Base-by-base conservation (phyloP, 75 land plant genomes). In the Larix kaempferi region DNA sequence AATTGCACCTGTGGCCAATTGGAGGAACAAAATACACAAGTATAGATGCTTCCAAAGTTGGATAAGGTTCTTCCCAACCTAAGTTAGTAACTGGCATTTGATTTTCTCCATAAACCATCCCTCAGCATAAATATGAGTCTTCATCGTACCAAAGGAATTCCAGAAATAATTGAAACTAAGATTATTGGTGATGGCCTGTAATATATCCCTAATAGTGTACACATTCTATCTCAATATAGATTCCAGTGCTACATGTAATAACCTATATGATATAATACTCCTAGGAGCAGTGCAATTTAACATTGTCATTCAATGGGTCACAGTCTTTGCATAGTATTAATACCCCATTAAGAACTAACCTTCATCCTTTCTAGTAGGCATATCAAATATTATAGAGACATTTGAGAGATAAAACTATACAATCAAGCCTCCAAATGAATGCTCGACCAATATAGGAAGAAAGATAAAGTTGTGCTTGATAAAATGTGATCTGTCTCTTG, bases 1-100 rank as follows among this genome's bases (percentile, higher is more conserved):
- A 19, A 6, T 17, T 73, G 81, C 62, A 92, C 90, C 86, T 84
- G 74, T 95, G 93, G 5, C 98, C 98, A 6, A 94, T 89, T 73
- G 98, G 98, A 82, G 96, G 92, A n/a, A 91, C 96, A 54, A 96
- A 95, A 74, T 94, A 95, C 5, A 95, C 86, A 56, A 95, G 84
- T 13, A 88, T 86, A 23, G 92, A 90, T 74, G 86, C 93, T 21
- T 85, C 81, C 49, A 93, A 84, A 5, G 37, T 41, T 22, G 94
- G 89, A 67, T 82, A 83, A 33, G 84, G 77, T 56, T 82, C 82
- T 52, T 80, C 82, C 54, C 55, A 72, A 44, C 77, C 79, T 77
- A 29, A 54, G 14, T 41, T 49, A 74, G 6, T 25, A 78, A 78
- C 72, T 54, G 22, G 7, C 26, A 67, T 67, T 37, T 39, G 49